Conservation (phyloP, 2,329 filamentous ascomycete species). For the Paecilomyces fulvus region DNA sequence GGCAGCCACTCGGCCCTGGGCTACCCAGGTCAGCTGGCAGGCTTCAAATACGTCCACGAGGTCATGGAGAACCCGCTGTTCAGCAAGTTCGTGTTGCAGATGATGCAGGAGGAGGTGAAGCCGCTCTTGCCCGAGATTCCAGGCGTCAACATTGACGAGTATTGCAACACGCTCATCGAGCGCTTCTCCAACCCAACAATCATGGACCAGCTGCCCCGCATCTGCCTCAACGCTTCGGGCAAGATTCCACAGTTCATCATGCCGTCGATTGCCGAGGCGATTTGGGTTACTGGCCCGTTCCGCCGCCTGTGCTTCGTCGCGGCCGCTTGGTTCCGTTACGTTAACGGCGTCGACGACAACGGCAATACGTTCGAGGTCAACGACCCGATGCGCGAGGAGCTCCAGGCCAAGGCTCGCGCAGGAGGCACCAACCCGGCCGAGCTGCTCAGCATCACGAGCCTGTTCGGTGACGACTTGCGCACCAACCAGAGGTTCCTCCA, state of each 20-base stretch:
- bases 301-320: slow-evolving; percentile 43
- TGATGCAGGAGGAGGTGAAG: slow-evolving; percentile 50
- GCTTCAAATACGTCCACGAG: slow-evolving; percentile 48
- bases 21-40: slow-evolving; percentile 44
- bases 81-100: slow-evolving; percentile 43
- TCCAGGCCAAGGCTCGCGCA: slow-evolving; percentile 38
- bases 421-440: slow-evolving; percentile 36
- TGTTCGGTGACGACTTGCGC: slow-evolving; percentile 47
- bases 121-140: slow-evolving; percentile 43
- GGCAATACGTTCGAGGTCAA: slow-evolving; percentile 35
- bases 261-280: slow-evolving; percentile 32
- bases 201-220: slow-evolving; percentile 46
- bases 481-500: slow-evolving; percentile 40
- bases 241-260: slow-evolving; percentile 44
- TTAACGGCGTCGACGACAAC: slow-evolving; percentile 43
- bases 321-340: slow-evolving; percentile 45
- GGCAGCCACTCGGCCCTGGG: slow-evolving; percentile 46
- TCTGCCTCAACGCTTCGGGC: slow-evolving; percentile 45
- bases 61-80: slow-evolving; percentile 44
- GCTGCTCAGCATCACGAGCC: slow-evolving; percentile 39
- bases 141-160: slow-evolving; percentile 44
- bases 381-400: slow-evolving; percentile 43
- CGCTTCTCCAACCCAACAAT: slow-evolving; percentile 51
- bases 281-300: slow-evolving; percentile 37
- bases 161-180: slow-evolving; percentile 46